Conservation (phyloP, 2,329 filamentous ascomycete genomes). For the Endoconidiophora laricicola region DNA sequence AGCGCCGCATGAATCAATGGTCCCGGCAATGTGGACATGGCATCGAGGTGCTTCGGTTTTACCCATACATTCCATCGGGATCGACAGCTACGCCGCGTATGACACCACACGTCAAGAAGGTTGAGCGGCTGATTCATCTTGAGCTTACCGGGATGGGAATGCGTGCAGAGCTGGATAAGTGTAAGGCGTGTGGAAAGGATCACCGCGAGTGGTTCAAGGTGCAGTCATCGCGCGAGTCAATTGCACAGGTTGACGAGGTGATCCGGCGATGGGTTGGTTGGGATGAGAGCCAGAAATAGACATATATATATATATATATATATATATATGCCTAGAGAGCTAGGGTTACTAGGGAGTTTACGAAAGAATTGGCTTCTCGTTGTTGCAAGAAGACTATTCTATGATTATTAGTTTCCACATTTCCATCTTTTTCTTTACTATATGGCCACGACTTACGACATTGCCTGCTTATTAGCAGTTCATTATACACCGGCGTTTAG, state of each 20-base stretch:
- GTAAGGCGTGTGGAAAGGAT: conserved; percentile 62
- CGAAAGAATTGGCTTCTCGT: not conserved
- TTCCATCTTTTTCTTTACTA: not conserved
- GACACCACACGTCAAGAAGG: conserved; percentile 70
- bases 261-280: conserved; percentile 75
- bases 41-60: conserved; percentile 75
- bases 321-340: not conserved
- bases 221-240: conserved; percentile 51
- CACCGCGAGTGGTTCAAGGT: conserved; percentile 96
- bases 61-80: conserved; percentile 53
- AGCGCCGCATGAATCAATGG: conserved; percentile 85
- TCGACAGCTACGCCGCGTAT: conserved; percentile 35
- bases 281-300: conserved; percentile 36
- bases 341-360: not conserved
- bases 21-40: conserved; percentile 81
- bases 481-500: too few relatives aligned
- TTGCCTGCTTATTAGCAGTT: too few relatives aligned
- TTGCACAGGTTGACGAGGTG: conserved; percentile 50
- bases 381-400: not conserved
- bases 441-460: too few relatives aligned
- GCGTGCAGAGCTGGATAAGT: conserved; percentile 39
- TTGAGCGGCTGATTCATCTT: conserved; percentile 79
- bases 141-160: conserved; percentile 55
- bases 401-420: not conserved
- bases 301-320: not conserved